A percentile compares a stretch with the other conserved stretches of the same genome.
phyloP scores from a whole-genome alignment of 2,329 filamentous ascomycete genomes.

The Cladophialophora carrionii region DNA sequence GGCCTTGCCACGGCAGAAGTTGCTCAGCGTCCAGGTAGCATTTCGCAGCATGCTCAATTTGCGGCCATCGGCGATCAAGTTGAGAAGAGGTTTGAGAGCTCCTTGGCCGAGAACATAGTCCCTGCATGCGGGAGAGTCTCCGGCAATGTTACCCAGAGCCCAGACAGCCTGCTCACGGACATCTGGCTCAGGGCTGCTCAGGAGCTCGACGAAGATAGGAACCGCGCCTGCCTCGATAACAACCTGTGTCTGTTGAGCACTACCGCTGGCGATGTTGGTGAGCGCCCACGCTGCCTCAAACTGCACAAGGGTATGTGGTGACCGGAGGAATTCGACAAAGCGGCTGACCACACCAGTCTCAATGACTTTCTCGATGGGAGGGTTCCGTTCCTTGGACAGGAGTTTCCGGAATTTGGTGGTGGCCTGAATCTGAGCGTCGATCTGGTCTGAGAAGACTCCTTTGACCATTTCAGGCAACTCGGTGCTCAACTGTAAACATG shows the following conservation, averaged over 20 bases:
- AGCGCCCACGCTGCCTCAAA: constrained; percentile 99
- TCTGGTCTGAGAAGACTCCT: constrained; percentile 98
- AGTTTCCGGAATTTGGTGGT: constrained; percentile 99
- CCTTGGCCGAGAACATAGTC: constrained; percentile 93
- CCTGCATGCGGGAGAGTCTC: constrained; percentile 95
- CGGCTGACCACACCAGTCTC: constrained; percentile 97
- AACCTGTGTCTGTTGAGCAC: constrained; percentile 95
- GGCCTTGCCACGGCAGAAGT: constrained; percentile 99
- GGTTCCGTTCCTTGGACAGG: constrained; percentile 97
- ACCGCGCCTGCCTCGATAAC: constrained; percentile 98
- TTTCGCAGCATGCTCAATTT: constrained; percentile 99
- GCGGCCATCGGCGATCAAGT: constrained; percentile 90
- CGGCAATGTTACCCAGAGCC: constrained; percentile 98
- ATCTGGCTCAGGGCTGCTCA: constrained; percentile 94
- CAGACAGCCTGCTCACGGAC: constrained; percentile 98
- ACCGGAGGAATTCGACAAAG: constrained; percentile 97
- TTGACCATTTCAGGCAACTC: constrained; percentile 98
- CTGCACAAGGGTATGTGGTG: constrained; percentile 95
- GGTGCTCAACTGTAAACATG: constrained; percentile 75
- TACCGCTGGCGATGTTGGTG: constrained; percentile 98
- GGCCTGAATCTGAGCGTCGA: constrained; percentile 94
- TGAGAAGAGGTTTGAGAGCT: constrained; percentile 85
- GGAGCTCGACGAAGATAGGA: constrained; percentile 95
- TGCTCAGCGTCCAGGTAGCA: constrained; percentile 98
- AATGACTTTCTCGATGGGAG: constrained; percentile 98